phyloP scores from a whole-genome alignment of 768 basidiomycete species.

The Pseudohyphozyma bogoriensis region DNA sequence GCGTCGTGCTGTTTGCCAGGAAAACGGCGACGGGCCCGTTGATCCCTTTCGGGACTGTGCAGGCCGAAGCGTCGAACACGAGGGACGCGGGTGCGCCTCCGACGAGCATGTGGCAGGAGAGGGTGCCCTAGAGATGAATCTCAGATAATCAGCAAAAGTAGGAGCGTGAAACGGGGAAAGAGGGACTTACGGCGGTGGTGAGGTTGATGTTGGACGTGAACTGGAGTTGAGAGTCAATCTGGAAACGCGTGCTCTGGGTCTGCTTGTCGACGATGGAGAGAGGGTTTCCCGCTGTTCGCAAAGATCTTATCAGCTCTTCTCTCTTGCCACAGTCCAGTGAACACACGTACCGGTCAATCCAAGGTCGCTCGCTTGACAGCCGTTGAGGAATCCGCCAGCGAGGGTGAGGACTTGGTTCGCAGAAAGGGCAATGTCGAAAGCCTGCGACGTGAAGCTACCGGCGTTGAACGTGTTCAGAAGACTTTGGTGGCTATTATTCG shows the following conservation, averaged over 20 bases:
- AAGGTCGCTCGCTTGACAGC: slow-evolving; percentile 12
- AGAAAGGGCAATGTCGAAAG: slow-evolving; percentile 63
- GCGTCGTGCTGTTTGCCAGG: slow-evolving; percentile 45
- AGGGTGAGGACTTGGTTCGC: slow-evolving; percentile 22
- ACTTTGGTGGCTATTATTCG: slow-evolving; percentile 48
- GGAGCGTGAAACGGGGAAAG: not conserved
- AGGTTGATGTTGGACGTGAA: not conserved
- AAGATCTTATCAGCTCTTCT: not conserved
- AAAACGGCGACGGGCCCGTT: slow-evolving; percentile 45
- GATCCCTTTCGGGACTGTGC: slow-evolving; percentile 55
- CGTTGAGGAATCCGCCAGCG: slow-evolving; percentile 21
- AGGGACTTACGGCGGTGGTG: not conserved
- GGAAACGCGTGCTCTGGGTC: not conserved
- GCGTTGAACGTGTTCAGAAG: slow-evolving; percentile 60
- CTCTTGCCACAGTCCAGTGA: no score
- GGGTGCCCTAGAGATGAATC: not conserved
- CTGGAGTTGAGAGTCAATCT: slow-evolving; percentile 5
- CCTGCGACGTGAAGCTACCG: slow-evolving; percentile 49
- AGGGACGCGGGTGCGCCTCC: slow-evolving; percentile 53
- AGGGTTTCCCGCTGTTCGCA: slow-evolving; percentile 10
- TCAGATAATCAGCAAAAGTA: not conserved
- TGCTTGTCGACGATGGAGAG: slow-evolving; percentile 8
- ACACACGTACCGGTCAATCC: slow-evolving; percentile 1
- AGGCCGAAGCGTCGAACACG: slow-evolving; percentile 51
- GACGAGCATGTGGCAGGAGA: slow-evolving; percentile 63